A percentile compares a stretch with the other conserved stretches of the same genome.
These are phyloP conservation scores for Tolypocladium guangdongense DNA, from an alignment of 2,329 filamentous ascomycete genomes.

Conservation along the genomic window DNA sequence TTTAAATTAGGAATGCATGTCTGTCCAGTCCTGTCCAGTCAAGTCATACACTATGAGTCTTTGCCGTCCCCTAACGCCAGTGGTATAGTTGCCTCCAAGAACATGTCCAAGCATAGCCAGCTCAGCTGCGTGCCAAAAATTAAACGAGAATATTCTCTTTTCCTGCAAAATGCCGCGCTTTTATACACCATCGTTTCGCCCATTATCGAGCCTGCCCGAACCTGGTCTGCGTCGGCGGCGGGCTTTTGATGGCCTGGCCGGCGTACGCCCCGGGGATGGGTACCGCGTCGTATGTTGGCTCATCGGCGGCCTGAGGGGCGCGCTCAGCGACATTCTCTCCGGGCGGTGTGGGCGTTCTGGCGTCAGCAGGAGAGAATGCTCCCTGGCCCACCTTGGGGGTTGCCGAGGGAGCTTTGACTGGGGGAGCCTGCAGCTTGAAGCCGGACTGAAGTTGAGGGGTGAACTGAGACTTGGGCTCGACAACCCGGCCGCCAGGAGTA, in stretches of 20 bases:
- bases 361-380: slow-evolving; percentile 45
- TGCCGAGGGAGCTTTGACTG: slow-evolving; percentile 63
- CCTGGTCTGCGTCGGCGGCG: slow-evolving; percentile 31
- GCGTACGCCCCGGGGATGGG: slow-evolving; percentile 82
- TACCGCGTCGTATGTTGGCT: slow-evolving; percentile 75
- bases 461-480: slow-evolving; percentile 54
- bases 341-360: slow-evolving; percentile 2
- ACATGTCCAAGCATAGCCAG: slow-evolving; percentile 3
- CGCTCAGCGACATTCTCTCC: slow-evolving; percentile 29
- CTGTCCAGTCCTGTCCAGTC: not conserved
- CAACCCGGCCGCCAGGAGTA: slow-evolving; percentile 43
- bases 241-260: slow-evolving; percentile 41
- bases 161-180: not conserved
- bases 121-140: not conserved
- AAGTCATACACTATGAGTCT: slow-evolving; percentile 1
- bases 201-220: slow-evolving; percentile 25
- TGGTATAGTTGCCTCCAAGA: slow-evolving; percentile 7
- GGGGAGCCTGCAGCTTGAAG: slow-evolving; percentile 85
- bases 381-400: slow-evolving; percentile 59
- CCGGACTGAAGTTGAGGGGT: slow-evolving; percentile 35
- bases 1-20: not conserved
- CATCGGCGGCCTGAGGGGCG: slow-evolving; percentile 61
- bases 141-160: not conserved
- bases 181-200: not conserved
- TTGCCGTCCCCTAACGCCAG: slow-evolving; percentile 6